phyloP scores from a whole-genome alignment of 116 monocot genomes.

The Dioscorea cayenensis region DNA sequence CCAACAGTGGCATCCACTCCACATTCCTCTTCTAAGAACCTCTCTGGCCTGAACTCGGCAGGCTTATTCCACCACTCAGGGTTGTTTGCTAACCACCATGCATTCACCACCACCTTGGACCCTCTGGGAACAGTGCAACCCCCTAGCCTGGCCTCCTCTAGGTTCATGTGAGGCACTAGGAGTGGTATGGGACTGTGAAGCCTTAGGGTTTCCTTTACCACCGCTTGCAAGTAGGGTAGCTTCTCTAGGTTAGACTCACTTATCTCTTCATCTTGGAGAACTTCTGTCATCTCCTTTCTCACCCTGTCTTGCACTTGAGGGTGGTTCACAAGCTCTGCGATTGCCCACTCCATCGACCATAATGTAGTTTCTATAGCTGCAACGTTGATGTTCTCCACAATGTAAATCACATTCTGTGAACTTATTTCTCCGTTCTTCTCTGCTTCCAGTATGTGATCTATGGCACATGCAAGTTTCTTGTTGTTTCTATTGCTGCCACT shows the following conservation, averaged over 20 bases:
- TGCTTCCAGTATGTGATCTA: constrained; percentile 39
- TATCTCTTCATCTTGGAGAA: constrained; percentile 17
- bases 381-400: constrained; percentile 47
- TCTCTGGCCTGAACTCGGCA: constrained; percentile 8
- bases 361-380: constrained; percentile 44
- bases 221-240: constrained; percentile 13
- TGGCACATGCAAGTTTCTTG: constrained; percentile 19
- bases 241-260: constrained; percentile 14
- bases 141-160: constrained; percentile 26
- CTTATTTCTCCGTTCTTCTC: constrained; percentile 44
- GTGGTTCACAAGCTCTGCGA: constrained; percentile 45
- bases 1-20: constrained; percentile 1
- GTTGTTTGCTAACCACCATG: constrained; percentile 25
- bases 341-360: constrained; percentile 47
- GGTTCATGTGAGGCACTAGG: constrained; percentile 31
- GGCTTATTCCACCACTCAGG: constrained; percentile 10
- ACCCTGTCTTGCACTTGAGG: constrained; percentile 25
- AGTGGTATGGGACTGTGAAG: constrained; percentile 32
- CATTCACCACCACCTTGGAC: constrained; percentile 27
- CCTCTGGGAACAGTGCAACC: constrained; percentile 22
- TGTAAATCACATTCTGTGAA: constrained; percentile 39
- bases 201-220: constrained; percentile 14
- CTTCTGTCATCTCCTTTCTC: constrained; percentile 10
- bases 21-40: constrained; percentile 11
- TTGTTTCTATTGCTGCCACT: constrained; percentile 1